A percentile compares a stretch with the other conserved stretches of the same genome.
These are phyloP conservation scores for Dryadomyces quercivorus DNA, from an alignment of 2,329 filamentous ascomycete species.

Conservation along the genomic window DNA sequence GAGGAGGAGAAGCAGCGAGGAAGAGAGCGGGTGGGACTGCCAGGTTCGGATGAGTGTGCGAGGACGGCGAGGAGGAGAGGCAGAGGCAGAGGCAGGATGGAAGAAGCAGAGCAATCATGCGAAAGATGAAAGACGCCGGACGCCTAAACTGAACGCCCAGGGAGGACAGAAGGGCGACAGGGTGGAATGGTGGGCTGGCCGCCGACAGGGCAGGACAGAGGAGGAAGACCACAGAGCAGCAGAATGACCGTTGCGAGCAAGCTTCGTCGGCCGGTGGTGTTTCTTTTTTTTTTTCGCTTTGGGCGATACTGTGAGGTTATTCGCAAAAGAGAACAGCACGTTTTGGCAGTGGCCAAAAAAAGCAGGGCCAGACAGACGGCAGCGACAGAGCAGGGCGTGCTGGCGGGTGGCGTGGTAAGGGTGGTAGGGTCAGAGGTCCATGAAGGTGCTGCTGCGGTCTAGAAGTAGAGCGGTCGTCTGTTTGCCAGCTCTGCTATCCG, in stretches of 20 bases:
- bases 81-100: neutral
- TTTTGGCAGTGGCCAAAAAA: too few species aligned
- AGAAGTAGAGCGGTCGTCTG: neutral
- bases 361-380: neutral
- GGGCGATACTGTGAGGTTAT: slow-evolving; percentile 5
- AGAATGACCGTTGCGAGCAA: too few species aligned
- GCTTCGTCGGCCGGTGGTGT: too few species aligned
- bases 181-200: too few species aligned
- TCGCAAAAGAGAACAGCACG: slow-evolving; percentile 5
- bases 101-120: neutral
- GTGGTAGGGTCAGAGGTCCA: neutral
- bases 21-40: neutral
- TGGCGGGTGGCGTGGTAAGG: neutral
- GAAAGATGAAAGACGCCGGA: neutral
- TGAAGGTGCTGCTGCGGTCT: too few species aligned
- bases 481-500: slow-evolving; percentile 1
- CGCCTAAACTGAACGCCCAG: neutral
- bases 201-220: neutral
- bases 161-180: neutral
- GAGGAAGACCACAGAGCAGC: too few species aligned
- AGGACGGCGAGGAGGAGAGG: neutral
- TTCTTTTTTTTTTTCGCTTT: neutral
- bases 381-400: neutral
- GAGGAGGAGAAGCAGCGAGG: neutral
- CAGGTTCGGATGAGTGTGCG: too few species aligned